Evolutionary conservation across 768 basidiomycete genomes (phyloP), one percentile per base, ranked within the genome.

Genomic region (Rhizopogon vulgaris): DNA sequence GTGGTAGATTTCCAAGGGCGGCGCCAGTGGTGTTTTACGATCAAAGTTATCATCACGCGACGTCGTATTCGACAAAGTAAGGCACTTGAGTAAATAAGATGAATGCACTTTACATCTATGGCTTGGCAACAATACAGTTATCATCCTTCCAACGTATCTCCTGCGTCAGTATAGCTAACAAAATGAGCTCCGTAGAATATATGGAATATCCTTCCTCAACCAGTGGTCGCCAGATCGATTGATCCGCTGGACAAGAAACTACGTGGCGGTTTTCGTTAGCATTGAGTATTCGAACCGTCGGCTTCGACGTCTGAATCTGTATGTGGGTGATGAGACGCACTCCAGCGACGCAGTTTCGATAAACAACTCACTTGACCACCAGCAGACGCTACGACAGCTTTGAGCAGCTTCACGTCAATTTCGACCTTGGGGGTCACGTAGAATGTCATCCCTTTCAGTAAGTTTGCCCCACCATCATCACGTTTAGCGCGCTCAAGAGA

Each of bases 351-450:
- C 17, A 46, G 27, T 27, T 27, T 36, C 18, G 15, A 14, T 43
- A 18, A 3, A 56, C 8, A 10, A 65, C 74, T 18, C 43, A 90
- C 87, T 69, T 81, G 77, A 0, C 90, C 92, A 3, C 91, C 90
- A 56, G 79, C 78, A 0, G 85, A 80, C 6, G 70, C 67, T 4
- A 93, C 73, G 5, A 94, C 82, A 42, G 79, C 81, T 70, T 80
- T 85, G 50, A 94, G 67, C 34, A 89, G 62, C 58, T 80, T 80
- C 39, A 66, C 61, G 43, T 84, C 82, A 1, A 85, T 71, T 0
- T 73, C 62, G 1, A 90, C 82, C 54, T 77, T 82, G 0, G 78
- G 74, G 0, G 90, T 93, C 46, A 91, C 67, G 57, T 90, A 93
- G 68, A 94, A 90, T 0, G 74, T 79, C 65, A 78, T 78, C 15